Evolutionary conservation across 2,329 filamentous ascomycete genomes (phyloP).

Genomic region (Decorospora gaudefroyi): DNA sequence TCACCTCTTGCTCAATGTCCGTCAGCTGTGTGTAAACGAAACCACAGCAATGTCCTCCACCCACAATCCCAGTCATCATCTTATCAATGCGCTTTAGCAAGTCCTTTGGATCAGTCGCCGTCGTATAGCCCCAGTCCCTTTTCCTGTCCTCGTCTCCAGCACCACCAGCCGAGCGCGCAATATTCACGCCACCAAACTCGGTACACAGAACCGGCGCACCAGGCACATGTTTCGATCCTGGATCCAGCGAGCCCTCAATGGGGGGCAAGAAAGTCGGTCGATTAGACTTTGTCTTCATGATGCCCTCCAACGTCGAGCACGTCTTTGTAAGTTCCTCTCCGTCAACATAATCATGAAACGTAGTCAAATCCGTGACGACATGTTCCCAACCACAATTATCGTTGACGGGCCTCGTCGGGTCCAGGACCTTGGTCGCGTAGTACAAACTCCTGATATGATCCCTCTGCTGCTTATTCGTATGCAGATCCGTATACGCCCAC

Average conservation of each 20-base stretch:
- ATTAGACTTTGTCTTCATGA: constrained; percentile 59
- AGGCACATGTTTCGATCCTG: constrained; percentile 56
- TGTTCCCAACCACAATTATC: constrained; percentile 76
- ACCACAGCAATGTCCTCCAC: constrained; percentile 62
- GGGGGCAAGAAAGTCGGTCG: constrained; percentile 61
- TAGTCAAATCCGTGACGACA: constrained; percentile 65
- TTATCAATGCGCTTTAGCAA: constrained; percentile 62
- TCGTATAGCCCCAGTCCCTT: constrained; percentile 68
- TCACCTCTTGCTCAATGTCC: constrained; percentile 69
- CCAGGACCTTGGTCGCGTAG: constrained; percentile 66
- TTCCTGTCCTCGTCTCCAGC: constrained; percentile 47
- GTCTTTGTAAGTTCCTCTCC: constrained; percentile 59
- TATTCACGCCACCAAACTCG: constrained; percentile 71
- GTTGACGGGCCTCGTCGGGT: constrained; percentile 67
- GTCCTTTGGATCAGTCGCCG: constrained; percentile 63
- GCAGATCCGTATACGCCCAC: constrained; percentile 67
- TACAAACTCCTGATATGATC: constrained; percentile 68
- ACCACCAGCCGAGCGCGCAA: constrained; percentile 53
- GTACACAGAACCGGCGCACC: constrained; percentile 67
- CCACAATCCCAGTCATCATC: constrained; percentile 62
- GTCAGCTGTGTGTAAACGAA: constrained; percentile 69
- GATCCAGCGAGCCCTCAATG: constrained; percentile 40
- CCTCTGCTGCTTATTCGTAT: constrained; percentile 61
- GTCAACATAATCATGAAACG: constrained; percentile 71
- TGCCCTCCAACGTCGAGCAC: constrained; percentile 59